Evolutionary conservation across 2,329 filamentous ascomycete genomes (phyloP), one percentile per base, ranked within the genome.

Genomic region (Aureobasidium sp.): DNA sequence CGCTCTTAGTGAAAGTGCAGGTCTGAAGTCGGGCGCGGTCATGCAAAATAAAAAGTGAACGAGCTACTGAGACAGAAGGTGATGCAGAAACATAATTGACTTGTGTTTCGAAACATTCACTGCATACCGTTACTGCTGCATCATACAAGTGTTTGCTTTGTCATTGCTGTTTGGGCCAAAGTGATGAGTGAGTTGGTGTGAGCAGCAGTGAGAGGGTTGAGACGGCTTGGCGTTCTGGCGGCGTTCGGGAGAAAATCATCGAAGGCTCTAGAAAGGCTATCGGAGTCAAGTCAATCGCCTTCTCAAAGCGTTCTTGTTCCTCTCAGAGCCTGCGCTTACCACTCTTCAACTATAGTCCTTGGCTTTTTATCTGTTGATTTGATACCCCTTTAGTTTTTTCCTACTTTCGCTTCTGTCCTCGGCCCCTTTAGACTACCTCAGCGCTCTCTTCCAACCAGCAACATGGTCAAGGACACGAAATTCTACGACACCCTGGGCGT

Each of bases 401-500:
- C 29, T 23, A 27, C 37, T 37, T 29, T 53, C 29, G 34, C 48
- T 53, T 41, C 29, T 27, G 37, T 56, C 60, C 6, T 36, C 50
- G 48, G 41, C 5, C 32, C 39, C 29, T 20, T 29, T 20, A 37
- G 15, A 36, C 17, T 15, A 34, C 20, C 23, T 20, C 58, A 42
- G 46, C 46, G 20, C 36, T 5, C 27, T 32, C 53, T 15, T 12
- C 46, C 10, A 27, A 64, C 63, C 70, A 68, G 69, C 68, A 87
- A 71, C 61, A 92, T 91, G 89, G 88, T 87, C 67, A 89, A 88
- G 73, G 89, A 91, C 70, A 89, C 85, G 41, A 90, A 90, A 75
- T 83, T 85, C 73, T 94, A 94, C 79, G 89, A 93, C 65, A 78
- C 83, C 65, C 84, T 94, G 55, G 89, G 89, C 75, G 89, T 91